Evolutionary conservation across 768 basidiomycete species (phyloP), one percentile per base, ranked within the genome.

Genomic region (Amanita fuliginea): DNA sequence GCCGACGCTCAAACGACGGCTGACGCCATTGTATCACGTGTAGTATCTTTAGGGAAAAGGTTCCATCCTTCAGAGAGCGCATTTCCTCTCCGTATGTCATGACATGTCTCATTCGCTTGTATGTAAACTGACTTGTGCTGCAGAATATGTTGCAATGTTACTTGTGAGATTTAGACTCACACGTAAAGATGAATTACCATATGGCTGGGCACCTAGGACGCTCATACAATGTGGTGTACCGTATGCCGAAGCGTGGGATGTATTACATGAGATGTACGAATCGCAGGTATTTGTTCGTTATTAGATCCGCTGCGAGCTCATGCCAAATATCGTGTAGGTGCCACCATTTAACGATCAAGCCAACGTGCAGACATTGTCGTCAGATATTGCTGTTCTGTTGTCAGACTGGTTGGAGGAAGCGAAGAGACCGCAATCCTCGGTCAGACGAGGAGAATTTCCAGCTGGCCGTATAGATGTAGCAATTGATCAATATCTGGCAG

Each of bases 31-130:
- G 68, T 80, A 32, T 72, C 75, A 11, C 78, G 73, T 54, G 68
- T 93, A 14, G 74, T 82, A 18, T 76, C 82, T 2, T 71, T 96
- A 4, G 90, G 86, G 16, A 81, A 87, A 56, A 74, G 88, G 18
- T 95, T 94, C 62, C 91, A 87, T 60, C 90, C 93, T 0, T 95
- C 92, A 2, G 89, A 92, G 53, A 81, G 81, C 51, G 86, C 91
- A 8, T 93, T 95, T 65, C 92, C 92, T 14, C 68, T 93, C 24
- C 78, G 92, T 93, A 58, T 61, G 88, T 64, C 26, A n/a, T 30
- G 3, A 16, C 14, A 28, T 45, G 43, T 18, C 54, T 42, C 22
- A 48, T 30, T 21, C 26, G 39, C 19, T 51, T 4, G 28, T 41
- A 14, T 5, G n/a, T 35, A 18, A 53, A 34, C 22, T 30, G 28